Percentiles rank a stretch among this genome's conserved stretches.
These are phyloP conservation scores for Pseudocercospora musae DNA, from an alignment of 2,329 filamentous ascomycete species.

Conservation along the genomic window DNA sequence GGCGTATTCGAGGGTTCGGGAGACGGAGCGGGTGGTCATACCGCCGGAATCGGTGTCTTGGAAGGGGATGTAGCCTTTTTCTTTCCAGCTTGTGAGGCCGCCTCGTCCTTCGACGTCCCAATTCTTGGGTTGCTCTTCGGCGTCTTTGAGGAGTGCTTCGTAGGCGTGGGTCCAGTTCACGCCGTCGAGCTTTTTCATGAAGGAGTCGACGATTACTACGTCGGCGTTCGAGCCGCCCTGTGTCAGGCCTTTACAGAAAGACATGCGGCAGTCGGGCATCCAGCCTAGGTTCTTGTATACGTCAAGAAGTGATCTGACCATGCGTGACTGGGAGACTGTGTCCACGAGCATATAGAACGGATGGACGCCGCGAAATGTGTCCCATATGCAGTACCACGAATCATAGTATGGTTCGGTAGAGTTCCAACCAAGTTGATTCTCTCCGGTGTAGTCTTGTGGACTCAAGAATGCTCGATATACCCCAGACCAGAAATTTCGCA, in stretches of 20 bases:
- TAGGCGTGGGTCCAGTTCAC: conserved; percentile 38
- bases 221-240: conserved; percentile 75
- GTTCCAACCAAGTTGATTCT: conserved; percentile 44
- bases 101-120: conserved; percentile 40
- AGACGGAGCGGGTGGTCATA: conserved; percentile 49
- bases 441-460: conserved; percentile 46
- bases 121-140: conserved; percentile 29
- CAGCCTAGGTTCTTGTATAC: conserved; percentile 68
- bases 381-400: conserved; percentile 56
- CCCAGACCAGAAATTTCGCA: conserved; percentile 43
- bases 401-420: conserved; percentile 45
- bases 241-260: conserved; percentile 66
- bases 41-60: conserved; percentile 55
- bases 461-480: conserved; percentile 45
- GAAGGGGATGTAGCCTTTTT: conserved; percentile 39
- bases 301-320: conserved; percentile 68
- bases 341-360: conserved; percentile 69
- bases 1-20: conserved; percentile 45
- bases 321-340: conserved; percentile 58
- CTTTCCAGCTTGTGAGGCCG: conserved; percentile 41
- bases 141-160: conserved; percentile 32
- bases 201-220: conserved; percentile 66
- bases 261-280: conserved; percentile 73
- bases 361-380: conserved; percentile 49
- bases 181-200: conserved; percentile 58